phyloP scores from a whole-genome alignment of 208 protist genomes.

The Polymyxa betae region DNA sequence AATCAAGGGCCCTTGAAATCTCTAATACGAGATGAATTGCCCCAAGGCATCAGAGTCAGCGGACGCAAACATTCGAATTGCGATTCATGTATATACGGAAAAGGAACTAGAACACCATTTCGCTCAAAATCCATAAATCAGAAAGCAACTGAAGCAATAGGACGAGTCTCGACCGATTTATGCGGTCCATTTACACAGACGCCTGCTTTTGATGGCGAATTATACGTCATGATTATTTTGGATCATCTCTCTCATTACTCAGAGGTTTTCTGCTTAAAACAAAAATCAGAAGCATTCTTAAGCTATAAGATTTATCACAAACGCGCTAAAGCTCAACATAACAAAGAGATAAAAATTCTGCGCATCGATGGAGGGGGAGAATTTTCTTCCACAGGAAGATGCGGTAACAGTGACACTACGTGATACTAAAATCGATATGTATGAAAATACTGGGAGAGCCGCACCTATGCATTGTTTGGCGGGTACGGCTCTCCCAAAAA shows the following conservation, averaged over 20 bases:
- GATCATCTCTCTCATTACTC: background rate
- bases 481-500: too few species aligned
- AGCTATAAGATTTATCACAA: background rate
- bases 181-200: background rate
- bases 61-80: background rate
- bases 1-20: background rate
- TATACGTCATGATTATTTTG: background rate
- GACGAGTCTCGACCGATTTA: background rate
- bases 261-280: background rate
- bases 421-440: too few species aligned
- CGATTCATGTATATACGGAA: background rate
- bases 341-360: constrained; percentile 10
- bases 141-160: constrained; percentile 1
- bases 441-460: too few species aligned
- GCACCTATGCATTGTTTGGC: too few species aligned
- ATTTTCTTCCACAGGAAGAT: background rate
- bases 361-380: constrained; percentile 1
- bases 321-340: background rate
- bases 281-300: background rate
- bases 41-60: background rate
- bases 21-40: background rate
- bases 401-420: too few species aligned
- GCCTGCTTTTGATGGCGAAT: background rate
- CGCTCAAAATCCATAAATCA: background rate
- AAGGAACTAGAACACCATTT: too few species aligned